Conservation (phyloP, 495 filamentous ascomycete genomes). For the Aspergillus heteromorphus region DNA sequence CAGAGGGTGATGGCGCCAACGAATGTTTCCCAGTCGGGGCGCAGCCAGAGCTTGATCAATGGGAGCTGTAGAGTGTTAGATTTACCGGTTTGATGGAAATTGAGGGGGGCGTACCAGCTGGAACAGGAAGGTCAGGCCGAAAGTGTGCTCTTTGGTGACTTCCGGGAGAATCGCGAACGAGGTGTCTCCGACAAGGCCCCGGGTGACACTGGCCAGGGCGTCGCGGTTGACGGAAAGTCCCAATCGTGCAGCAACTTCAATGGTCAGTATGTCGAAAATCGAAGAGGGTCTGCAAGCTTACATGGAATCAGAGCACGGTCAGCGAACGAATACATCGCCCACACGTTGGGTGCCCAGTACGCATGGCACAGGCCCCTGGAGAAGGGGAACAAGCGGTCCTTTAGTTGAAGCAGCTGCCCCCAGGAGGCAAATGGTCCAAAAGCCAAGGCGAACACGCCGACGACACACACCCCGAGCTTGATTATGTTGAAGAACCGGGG, state of each 20-base stretch:
- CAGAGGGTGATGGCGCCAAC: constrained; percentile 89
- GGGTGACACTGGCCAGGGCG: constrained; percentile 81
- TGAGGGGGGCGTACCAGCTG: constrained; percentile 54
- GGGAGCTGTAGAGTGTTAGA: constrained; percentile 47
- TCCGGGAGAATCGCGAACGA: constrained; percentile 90
- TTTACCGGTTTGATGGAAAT: neutral
- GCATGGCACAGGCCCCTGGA: constrained; percentile 91
- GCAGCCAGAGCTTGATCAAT: constrained; percentile 73
- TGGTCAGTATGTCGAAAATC: constrained; percentile 18
- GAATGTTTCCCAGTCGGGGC: constrained; percentile 81
- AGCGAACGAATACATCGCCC: constrained; percentile 92
- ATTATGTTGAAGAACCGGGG: constrained; percentile 71
- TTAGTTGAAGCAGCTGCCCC: constrained; percentile 81
- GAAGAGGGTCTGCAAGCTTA: constrained; percentile 32
- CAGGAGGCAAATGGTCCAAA: constrained; percentile 86
- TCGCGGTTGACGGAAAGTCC: constrained; percentile 64
- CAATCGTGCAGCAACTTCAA: constrained; percentile 69
- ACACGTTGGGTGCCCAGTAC: constrained; percentile 97
- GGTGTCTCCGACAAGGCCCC: constrained; percentile 91
- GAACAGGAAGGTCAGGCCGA: constrained; percentile 75
- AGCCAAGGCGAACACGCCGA: constrained; percentile 69
- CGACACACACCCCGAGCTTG: constrained; percentile 72
- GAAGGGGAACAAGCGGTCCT: constrained; percentile 87
- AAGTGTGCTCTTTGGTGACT: constrained; percentile 72
- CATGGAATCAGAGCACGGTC: constrained; percentile 77